Evolutionary conservation across 2,329 filamentous ascomycete genomes (phyloP).

Genomic region (Pseudopyricularia cyperi): DNA sequence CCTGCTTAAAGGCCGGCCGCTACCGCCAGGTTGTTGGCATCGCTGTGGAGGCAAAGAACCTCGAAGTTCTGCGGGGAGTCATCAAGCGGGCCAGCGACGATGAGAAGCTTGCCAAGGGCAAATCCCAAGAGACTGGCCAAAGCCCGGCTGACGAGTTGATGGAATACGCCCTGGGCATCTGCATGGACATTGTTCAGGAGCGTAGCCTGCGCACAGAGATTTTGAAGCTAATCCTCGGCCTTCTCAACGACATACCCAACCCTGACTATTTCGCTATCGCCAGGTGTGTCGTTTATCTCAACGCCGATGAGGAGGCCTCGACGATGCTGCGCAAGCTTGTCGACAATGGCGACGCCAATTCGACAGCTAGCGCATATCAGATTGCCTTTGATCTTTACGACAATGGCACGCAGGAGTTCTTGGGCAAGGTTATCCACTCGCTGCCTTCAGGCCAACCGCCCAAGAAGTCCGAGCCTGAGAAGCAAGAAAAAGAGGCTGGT

Average conservation of each 20-base stretch:
- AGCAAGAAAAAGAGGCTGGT: slow-evolving; percentile 25
- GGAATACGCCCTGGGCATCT: slow-evolving; percentile 91
- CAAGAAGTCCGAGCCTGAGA: slow-evolving; percentile 27
- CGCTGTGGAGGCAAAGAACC: slow-evolving; percentile 84
- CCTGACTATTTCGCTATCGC: slow-evolving; percentile 98
- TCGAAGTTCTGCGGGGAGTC: slow-evolving; percentile 73
- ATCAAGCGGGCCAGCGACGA: slow-evolving; percentile 85
- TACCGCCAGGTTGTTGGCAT: slow-evolving; percentile 97
- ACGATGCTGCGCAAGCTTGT: slow-evolving; percentile 74
- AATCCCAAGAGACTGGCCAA: slow-evolving; percentile 33
- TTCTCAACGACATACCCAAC: slow-evolving; percentile 83
- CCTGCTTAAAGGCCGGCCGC: slow-evolving; percentile 70
- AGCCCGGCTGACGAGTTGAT: slow-evolving; percentile 79
- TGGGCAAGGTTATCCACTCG: slow-evolving; percentile 76
- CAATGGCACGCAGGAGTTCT: slow-evolving; percentile 94
- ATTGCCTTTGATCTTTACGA: slow-evolving; percentile 98
- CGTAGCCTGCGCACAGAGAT: slow-evolving; percentile 74
- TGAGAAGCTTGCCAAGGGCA: slow-evolving; percentile 57
- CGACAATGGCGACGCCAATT: slow-evolving; percentile 62
- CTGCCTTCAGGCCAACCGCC: slow-evolving; percentile 45
- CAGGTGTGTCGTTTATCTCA: slow-evolving; percentile 91
- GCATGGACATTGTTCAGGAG: slow-evolving; percentile 97
- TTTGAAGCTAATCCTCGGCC: slow-evolving; percentile 77
- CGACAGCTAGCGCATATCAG: slow-evolving; percentile 82
- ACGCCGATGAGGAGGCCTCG: slow-evolving; percentile 83